phyloP scores from a whole-genome alignment of 192 early-diverging fungal genomes.

The Chytriomyces sp. region DNA sequence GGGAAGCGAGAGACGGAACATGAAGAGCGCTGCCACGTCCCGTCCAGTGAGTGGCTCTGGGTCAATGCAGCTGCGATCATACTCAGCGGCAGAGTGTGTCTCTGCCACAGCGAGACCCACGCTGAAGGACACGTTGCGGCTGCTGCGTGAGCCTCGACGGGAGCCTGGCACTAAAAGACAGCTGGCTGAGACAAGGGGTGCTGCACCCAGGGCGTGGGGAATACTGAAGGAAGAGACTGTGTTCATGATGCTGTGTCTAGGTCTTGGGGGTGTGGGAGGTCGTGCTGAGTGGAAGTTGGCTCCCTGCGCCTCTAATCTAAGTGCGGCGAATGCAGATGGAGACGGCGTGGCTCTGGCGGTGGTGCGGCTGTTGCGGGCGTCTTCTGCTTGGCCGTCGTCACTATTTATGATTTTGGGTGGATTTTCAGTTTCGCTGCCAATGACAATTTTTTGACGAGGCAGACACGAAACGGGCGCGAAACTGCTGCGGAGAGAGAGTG shows the following conservation, averaged over 20 bases:
- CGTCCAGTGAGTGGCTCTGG: conserved; percentile 4
- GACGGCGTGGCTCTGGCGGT: neutral
- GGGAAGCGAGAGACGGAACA: conserved; percentile 17
- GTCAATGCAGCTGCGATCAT: conserved; percentile 16
- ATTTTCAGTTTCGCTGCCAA: neutral
- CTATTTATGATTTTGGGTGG: neutral
- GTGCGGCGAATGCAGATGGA: neutral
- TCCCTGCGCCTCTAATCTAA: neutral
- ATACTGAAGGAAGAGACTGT: neutral
- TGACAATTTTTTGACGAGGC: neutral
- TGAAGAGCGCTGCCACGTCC: conserved; percentile 9
- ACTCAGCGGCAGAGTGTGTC: neutral
- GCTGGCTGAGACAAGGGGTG: neutral
- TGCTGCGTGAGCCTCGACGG: neutral
- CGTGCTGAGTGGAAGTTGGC: neutral
- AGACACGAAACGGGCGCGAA: neutral
- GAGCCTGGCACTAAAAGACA: neutral
- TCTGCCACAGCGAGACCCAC: neutral
- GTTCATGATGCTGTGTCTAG: neutral
- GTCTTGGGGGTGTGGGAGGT: neutral
- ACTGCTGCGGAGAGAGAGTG: too few relatives aligned
- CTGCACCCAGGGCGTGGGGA: neutral
- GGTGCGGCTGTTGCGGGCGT: neutral
- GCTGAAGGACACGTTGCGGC: neutral
- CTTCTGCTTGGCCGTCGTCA: neutral